Conservation (phyloP, 2,329 filamentous ascomycete genomes). For the Calonectria hawksworthii region DNA sequence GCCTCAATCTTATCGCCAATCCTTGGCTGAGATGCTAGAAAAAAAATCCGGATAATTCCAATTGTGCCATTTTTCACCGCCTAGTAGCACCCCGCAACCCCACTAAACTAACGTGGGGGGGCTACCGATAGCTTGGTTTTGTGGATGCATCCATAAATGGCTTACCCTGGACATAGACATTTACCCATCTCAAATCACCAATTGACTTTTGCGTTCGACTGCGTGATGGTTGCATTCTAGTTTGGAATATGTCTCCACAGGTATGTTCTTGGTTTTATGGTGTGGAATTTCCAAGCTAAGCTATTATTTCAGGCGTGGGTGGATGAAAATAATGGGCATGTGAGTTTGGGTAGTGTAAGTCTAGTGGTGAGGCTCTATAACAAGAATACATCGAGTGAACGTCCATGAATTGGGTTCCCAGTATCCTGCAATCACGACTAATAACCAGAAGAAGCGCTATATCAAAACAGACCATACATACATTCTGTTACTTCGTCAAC, state of each 20-base stretch:
- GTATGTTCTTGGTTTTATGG: too few relatives aligned
- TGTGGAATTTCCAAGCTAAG: too few relatives aligned
- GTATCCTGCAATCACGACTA: neutral
- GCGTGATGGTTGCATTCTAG: neutral
- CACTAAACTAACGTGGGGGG: conserved; percentile 30
- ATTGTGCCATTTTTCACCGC: conserved; percentile 43
- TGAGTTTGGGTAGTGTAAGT: neutral
- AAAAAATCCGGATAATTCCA: conserved; percentile 33
- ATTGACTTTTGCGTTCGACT: neutral
- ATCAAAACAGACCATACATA: neutral
- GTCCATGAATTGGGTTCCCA: neutral
- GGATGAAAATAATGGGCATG: neutral
- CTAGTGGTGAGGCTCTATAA: neutral
- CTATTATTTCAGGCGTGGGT: too few relatives aligned
- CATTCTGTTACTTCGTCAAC: neutral
- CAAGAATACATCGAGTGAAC: too few relatives aligned
- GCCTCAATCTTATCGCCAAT: conserved; percentile 28
- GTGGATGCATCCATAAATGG: neutral
- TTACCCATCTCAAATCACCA: neutral
- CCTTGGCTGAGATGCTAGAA: conserved; percentile 22
- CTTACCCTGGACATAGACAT: conserved; percentile 12
- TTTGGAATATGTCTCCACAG: neutral
- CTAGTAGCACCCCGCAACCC: conserved; percentile 34
- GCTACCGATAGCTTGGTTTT: neutral
- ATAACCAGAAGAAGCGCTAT: neutral